Evolutionary conservation across 2,329 filamentous ascomycete species (phyloP).

Genomic region (Talaromyces pinophilus): DNA sequence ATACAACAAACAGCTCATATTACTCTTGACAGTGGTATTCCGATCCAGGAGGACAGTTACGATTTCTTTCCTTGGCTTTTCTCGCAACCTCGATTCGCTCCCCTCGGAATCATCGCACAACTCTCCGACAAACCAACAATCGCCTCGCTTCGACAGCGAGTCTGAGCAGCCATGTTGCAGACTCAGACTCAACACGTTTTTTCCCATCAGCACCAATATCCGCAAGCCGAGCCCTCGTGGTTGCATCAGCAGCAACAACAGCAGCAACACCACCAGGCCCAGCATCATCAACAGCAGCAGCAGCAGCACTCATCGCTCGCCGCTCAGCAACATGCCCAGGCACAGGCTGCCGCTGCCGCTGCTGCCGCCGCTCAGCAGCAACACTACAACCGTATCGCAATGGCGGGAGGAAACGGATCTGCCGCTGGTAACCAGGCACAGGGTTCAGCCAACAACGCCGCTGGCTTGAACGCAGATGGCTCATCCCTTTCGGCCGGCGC

Average conservation of each 20-base stretch:
- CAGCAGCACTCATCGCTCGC: slow-evolving; percentile 49
- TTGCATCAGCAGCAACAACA: slow-evolving; percentile 47
- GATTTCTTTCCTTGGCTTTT: slow-evolving; percentile 10
- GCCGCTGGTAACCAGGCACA: slow-evolving; percentile 34
- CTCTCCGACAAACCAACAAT: slow-evolving; percentile 7
- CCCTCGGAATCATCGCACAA: slow-evolving; percentile 10
- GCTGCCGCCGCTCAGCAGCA: slow-evolving; percentile 49
- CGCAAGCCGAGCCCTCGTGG: slow-evolving; percentile 49
- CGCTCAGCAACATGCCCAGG: slow-evolving; percentile 57
- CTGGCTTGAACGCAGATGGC: slow-evolving; percentile 52
- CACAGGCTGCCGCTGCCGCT: slow-evolving; percentile 49
- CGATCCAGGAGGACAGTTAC: slow-evolving; percentile 14
- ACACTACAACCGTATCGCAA: slow-evolving; percentile 72
- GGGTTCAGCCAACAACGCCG: slow-evolving; percentile 36
- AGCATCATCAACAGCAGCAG: slow-evolving; percentile 45
- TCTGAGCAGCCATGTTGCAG: slow-evolving; percentile 45
- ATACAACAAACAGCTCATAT: background rate
- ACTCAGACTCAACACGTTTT: slow-evolving; percentile 62
- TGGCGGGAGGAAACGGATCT: slow-evolving; percentile 57
- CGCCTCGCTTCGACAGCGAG: slow-evolving; percentile 9
- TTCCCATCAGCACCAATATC: slow-evolving; percentile 59
- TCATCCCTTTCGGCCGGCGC: slow-evolving; percentile 30
- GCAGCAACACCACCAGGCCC: slow-evolving; percentile 40
- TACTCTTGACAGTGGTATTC: background rate
- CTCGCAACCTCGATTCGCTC: background rate